phyloP scores from a whole-genome alignment of 2,329 filamentous ascomycete genomes.

The Westerdykella sp. region DNA sequence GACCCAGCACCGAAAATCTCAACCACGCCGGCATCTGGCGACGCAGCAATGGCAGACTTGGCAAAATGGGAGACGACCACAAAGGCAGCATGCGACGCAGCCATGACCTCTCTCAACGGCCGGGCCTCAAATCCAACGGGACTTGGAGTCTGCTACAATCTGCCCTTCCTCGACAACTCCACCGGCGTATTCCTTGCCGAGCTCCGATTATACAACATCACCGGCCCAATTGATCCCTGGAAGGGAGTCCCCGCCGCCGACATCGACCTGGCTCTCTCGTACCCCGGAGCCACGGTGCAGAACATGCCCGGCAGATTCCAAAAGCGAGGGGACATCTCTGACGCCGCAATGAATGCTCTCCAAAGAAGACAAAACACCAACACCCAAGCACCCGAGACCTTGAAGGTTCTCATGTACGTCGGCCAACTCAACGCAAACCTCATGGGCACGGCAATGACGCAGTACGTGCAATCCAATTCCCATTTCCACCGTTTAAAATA shows the following conservation, averaged over 20 bases:
- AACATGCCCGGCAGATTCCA: slow-evolving; percentile 30
- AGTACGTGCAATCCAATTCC: slow-evolving; percentile 48
- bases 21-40: slow-evolving; percentile 30
- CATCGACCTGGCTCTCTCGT: slow-evolving; percentile 39
- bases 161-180: slow-evolving; percentile 61
- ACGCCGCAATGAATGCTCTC: slow-evolving; percentile 15
- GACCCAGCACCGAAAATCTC: slow-evolving; percentile 26
- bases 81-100: slow-evolving; percentile 52
- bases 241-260: slow-evolving; percentile 34
- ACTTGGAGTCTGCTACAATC: slow-evolving; percentile 75
- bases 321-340: slow-evolving; percentile 15
- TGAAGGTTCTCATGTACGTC: slow-evolving; percentile 63
- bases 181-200: slow-evolving; percentile 72
- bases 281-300: slow-evolving; percentile 39
- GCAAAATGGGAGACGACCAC: slow-evolving; percentile 35
- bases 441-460: slow-evolving; percentile 52
- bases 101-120: slow-evolving; percentile 50
- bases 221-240: slow-evolving; percentile 49
- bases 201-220: slow-evolving; percentile 66
- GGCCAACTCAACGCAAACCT: slow-evolving; percentile 58
- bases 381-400: slow-evolving; percentile 21
- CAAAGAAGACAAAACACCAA: slow-evolving; percentile 22
- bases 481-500: background rate
- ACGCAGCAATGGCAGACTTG: slow-evolving; percentile 26
- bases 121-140: slow-evolving; percentile 66